A percentile compares a stretch with the other conserved stretches of the same genome.
These are phyloP conservation scores for Ganoderma leucocontextum DNA, from an alignment of 1,284 basidiomycete species.

Conservation along the genomic window DNA sequence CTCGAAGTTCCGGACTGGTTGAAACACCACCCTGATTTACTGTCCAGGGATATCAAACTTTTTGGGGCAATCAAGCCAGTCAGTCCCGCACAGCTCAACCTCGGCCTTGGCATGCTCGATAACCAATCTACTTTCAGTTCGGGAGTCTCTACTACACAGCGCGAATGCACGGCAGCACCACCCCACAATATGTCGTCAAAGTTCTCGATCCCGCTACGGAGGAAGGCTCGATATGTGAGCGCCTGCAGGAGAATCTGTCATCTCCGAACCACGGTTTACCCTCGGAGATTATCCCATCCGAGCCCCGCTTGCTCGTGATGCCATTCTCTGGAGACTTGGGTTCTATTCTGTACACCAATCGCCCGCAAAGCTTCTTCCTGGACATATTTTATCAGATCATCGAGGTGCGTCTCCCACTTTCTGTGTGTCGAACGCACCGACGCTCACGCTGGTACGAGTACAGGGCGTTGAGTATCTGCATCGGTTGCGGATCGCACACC, in stretches of 20 bases:
- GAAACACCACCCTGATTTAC: background rate
- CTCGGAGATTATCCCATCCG: background rate
- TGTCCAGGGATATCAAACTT: background rate
- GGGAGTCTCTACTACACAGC: background rate
- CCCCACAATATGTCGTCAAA: background rate
- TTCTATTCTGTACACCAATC: background rate
- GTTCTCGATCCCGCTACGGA: background rate
- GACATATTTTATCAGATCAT: background rate
- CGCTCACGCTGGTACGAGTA: background rate
- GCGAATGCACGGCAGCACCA: background rate
- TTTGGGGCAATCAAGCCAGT: background rate
- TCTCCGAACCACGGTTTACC: slow-evolving; percentile 1
- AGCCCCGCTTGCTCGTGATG: background rate
- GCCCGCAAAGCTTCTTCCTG: background rate
- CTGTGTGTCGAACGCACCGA: background rate
- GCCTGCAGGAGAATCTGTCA: background rate
- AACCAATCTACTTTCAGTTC: background rate
- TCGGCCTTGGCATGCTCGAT: background rate
- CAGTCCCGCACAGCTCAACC: background rate
- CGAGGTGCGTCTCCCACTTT: background rate
- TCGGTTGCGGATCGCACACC: background rate
- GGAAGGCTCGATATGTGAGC: background rate
- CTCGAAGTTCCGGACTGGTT: slow-evolving; percentile 8
- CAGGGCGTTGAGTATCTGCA: slow-evolving; percentile 1
- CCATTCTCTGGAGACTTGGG: background rate